Evolutionary conservation across 495 filamentous ascomycete species (phyloP).

Genomic region (Talaromyces wortmannii): DNA sequence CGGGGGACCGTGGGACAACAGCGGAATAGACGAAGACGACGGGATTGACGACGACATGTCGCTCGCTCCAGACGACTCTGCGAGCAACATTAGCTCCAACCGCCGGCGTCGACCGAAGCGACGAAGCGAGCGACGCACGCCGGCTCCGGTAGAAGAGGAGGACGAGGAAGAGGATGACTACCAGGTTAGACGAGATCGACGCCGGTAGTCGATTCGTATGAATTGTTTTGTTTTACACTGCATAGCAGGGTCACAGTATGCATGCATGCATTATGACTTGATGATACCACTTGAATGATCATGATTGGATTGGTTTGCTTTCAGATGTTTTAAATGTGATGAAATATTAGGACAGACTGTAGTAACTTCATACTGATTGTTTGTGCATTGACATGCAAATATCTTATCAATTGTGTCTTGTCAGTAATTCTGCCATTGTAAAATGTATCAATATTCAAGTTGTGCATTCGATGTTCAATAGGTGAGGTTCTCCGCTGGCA

Average conservation of each 20-base stretch:
- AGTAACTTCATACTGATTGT: no score
- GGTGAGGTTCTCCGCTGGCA: no score
- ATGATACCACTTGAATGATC: not conserved
- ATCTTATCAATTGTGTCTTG: no score
- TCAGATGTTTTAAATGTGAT: no score
- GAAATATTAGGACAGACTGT: no score
- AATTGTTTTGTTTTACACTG: not conserved
- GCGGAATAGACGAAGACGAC: slow-evolving; percentile 50
- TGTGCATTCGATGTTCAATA: no score
- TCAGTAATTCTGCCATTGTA: no score
- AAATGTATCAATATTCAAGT: no score
- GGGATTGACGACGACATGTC: slow-evolving; percentile 54
- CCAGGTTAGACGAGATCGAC: slow-evolving; percentile 21
- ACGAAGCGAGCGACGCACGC: slow-evolving; percentile 69
- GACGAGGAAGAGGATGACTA: slow-evolving; percentile 46
- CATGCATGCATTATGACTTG: not conserved
- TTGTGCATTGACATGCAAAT: no score
- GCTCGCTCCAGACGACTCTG: slow-evolving; percentile 64
- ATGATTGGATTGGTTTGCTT: no score
- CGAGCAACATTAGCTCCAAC: slow-evolving; percentile 81
- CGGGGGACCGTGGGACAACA: slow-evolving; percentile 29
- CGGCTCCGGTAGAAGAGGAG: slow-evolving; percentile 81
- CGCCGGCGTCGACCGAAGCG: slow-evolving; percentile 61
- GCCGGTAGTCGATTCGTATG: not conserved
- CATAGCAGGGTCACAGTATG: not conserved